Evolutionary conservation across 2,329 filamentous ascomycete species (phyloP).

Genomic region (Elsinoe fawcettii): DNA sequence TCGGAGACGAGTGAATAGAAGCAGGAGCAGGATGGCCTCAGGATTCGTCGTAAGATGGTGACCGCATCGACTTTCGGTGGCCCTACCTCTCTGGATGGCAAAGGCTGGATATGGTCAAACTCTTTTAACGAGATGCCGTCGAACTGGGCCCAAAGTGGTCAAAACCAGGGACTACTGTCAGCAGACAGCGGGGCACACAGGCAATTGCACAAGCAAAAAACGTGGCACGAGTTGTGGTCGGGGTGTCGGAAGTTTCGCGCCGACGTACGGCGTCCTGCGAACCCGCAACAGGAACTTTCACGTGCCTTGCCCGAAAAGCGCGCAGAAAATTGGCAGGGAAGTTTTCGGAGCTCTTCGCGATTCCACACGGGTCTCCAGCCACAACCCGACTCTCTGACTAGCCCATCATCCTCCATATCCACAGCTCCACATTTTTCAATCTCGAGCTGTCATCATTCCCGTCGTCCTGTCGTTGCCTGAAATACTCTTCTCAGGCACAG

Average conservation of each 20-base stretch:
- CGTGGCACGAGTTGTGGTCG: neutral
- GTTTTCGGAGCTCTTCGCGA: constrained; percentile 6
- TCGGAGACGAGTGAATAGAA: neutral
- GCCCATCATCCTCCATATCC: neutral
- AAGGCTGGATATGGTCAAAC: neutral
- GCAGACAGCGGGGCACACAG: neutral
- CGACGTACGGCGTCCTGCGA: no score
- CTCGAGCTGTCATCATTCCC: constrained; percentile 11
- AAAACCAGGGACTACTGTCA: neutral
- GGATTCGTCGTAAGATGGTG: neutral
- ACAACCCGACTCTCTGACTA: neutral
- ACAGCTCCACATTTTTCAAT: constrained; percentile 5
- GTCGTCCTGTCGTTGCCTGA: constrained; percentile 7
- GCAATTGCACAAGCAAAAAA: neutral
- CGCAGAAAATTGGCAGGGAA: neutral
- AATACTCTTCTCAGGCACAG: constrained; percentile 10
- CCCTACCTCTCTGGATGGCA: neutral
- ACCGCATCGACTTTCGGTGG: neutral
- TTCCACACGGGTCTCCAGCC: neutral
- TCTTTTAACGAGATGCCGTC: neutral
- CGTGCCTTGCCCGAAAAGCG: neutral
- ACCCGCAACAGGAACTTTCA: no score
- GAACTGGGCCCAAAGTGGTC: neutral
- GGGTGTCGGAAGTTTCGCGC: neutral
- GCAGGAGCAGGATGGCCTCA: neutral